Percentiles rank a stretch among this genome's conserved stretches.
These are phyloP conservation scores for Canavalia gladiata DNA, from an alignment of 306 rosid genomes.

Conservation along the genomic window DNA sequence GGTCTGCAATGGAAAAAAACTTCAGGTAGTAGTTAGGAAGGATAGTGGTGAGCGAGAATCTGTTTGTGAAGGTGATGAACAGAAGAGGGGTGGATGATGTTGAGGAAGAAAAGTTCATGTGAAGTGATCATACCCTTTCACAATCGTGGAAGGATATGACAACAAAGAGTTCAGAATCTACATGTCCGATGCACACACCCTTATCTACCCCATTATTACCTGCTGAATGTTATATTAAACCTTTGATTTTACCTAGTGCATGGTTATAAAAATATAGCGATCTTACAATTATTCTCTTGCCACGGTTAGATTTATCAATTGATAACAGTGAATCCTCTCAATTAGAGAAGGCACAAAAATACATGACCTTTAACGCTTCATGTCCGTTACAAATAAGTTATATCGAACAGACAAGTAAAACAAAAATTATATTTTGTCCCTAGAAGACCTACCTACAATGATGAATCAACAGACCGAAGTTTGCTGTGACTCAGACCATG, in stretches of 20 bases:
- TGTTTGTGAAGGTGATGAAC: slow-evolving; percentile 68
- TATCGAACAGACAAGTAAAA: slow-evolving; percentile 26
- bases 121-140: slow-evolving; percentile 86
- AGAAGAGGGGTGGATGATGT: slow-evolving; percentile 80
- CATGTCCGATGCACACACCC: slow-evolving; percentile 78
- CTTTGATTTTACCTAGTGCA: too few relatives aligned
- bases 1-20: slow-evolving; percentile 38
- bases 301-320: not conserved
- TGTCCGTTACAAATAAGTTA: not conserved
- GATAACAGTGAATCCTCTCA: not conserved
- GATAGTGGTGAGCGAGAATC: slow-evolving; percentile 60
- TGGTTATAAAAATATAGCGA: not conserved
- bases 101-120: slow-evolving; percentile 71
- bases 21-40: slow-evolving; percentile 58
- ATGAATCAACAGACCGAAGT: slow-evolving; percentile 42
- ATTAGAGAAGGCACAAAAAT: not conserved
- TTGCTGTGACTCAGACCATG: slow-evolving; percentile 82
- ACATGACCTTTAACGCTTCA: not conserved
- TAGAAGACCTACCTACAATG: slow-evolving; percentile 46
- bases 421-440: not conserved
- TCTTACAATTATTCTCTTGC: not conserved
- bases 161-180: slow-evolving; percentile 76
- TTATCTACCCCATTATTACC: slow-evolving; percentile 77
- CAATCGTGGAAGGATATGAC: slow-evolving; percentile 71
- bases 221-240: slow-evolving; percentile 27